Evolutionary conservation across 768 basidiomycete genomes (phyloP).

Genomic region (Leccinum longicurvipes): DNA sequence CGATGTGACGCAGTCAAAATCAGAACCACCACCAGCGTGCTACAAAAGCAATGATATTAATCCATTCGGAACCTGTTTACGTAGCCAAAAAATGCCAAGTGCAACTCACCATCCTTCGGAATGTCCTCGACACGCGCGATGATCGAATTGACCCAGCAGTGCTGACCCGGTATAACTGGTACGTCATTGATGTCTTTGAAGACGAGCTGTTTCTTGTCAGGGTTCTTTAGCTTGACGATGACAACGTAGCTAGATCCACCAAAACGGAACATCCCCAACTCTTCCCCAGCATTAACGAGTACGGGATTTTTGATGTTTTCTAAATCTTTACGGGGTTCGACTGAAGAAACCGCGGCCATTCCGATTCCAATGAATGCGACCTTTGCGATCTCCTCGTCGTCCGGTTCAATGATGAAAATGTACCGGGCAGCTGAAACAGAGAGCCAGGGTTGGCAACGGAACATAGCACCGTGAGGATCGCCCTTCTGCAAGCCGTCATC

Average conservation of each 20-base stretch:
- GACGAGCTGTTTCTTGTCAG: not conserved
- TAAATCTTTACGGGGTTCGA: too few species aligned
- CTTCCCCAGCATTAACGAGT: not conserved
- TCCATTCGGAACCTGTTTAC: too few species aligned
- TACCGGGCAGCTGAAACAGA: not conserved
- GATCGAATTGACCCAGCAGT: not conserved
- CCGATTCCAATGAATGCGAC: not conserved
- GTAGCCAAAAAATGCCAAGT: not conserved
- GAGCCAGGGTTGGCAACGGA: not conserved
- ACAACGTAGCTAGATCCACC: slow-evolving; percentile 51
- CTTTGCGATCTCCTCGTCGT: not conserved
- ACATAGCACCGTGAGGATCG: not conserved
- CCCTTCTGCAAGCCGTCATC: not conserved
- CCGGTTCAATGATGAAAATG: not conserved
- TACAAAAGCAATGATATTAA: too few species aligned
- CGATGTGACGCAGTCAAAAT: too few species aligned
- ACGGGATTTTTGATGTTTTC: too few species aligned
- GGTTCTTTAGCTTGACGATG: slow-evolving; percentile 30
- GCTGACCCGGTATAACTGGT: not conserved
- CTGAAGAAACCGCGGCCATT: too few species aligned
- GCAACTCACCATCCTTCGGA: not conserved
- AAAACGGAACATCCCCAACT: slow-evolving; percentile 50
- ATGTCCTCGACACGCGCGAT: not conserved
- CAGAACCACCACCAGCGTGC: too few species aligned
- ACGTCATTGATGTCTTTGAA: not conserved